These are phyloP conservation scores for Penicillium hordei DNA, from an alignment of 2,329 filamentous ascomycete genomes.

Conservation along the genomic window DNA sequence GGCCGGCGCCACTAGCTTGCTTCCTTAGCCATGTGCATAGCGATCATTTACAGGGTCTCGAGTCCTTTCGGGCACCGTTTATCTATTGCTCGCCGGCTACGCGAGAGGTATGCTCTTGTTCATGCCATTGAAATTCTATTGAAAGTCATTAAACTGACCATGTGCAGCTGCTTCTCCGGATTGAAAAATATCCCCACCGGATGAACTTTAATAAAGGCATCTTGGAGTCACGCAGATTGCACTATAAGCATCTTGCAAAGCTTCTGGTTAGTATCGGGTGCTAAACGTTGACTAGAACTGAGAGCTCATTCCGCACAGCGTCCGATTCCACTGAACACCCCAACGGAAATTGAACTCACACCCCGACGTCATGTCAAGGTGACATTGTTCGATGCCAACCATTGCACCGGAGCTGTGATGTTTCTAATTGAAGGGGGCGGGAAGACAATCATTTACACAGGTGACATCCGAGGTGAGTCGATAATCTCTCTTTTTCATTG, in stretches of 20 bases:
- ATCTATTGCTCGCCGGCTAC: slow-evolving; percentile 89
- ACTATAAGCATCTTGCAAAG: slow-evolving; percentile 72
- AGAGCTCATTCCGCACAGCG: slow-evolving; percentile 51
- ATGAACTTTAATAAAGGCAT: slow-evolving; percentile 79
- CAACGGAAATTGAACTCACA: slow-evolving; percentile 70
- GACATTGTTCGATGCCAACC: slow-evolving; percentile 87
- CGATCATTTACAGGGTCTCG: slow-evolving; percentile 81
- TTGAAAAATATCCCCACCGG: slow-evolving; percentile 76
- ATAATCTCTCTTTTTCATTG: neutral
- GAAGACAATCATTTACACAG: slow-evolving; percentile 80
- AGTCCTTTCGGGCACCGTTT: slow-evolving; percentile 73
- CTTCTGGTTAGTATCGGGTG: slow-evolving; percentile 55
- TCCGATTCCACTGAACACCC: slow-evolving; percentile 77
- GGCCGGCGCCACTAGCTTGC: slow-evolving; percentile 69
- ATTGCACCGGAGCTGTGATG: slow-evolving; percentile 88
- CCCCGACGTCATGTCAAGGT: slow-evolving; percentile 70
- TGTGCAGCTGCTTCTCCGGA: slow-evolving; percentile 65
- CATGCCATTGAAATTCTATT: neutral
- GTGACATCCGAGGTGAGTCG: slow-evolving; percentile 68
- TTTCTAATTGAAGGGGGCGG: slow-evolving; percentile 77
- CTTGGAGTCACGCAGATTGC: slow-evolving; percentile 69
- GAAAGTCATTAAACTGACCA: slow-evolving; percentile 1
- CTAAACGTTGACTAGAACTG: neutral
- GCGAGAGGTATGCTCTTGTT: slow-evolving; percentile 54
- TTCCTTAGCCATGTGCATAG: slow-evolving; percentile 93